Base-by-base conservation (phyloP, 108 stramenopile species). In the Epithemia pelagica region DNA sequence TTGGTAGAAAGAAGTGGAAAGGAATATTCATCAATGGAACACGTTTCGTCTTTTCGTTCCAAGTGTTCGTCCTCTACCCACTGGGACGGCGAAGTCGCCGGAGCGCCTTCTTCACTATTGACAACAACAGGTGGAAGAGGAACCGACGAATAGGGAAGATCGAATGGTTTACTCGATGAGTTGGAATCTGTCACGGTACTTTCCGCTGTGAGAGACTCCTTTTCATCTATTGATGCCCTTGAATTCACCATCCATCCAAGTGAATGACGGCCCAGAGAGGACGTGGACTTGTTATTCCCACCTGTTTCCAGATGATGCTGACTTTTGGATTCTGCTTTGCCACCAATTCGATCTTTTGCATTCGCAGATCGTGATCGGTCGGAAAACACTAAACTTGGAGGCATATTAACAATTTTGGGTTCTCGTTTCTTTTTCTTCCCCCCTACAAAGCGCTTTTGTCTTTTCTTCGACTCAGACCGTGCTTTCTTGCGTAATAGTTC, bases 401-500 rank as follows among this genome's bases (percentile, higher is more conserved):
- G 37, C 37, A 46, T 46, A 46, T 46, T 46, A 10, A 46, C 37
- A 46, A 46, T 46, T 46, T 46, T 46, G 37, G 37, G 37, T 15
- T 46, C 37, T 15, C 15, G 5, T 5, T 46, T 5, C 15, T 64
- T 64, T 27, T 32, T 62, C 32, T 31, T 28, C 26, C 37, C 37
- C 33, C 25, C 18, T 46, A 1, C 32, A 24, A 31, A 33, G 21
- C 37, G 22, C 33, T 37, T 37, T 30, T 64, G 32, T 64, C 63
- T 21, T 46, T 64, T 28, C 18, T 46, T 64, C 25, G 23, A 20
- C 15, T 55, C 53, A 2, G 27, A 21, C 28, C 65, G 27, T 55
- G 65, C 54, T 27, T 66, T 54, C 26, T 66, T 19, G 2, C 65
- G 10, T 2, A 66, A 27, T 20, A 66, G 24, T 23, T 66, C 65